These are phyloP conservation scores for Acanthamoeba polyphaga DNA, from an alignment of 208 protist genomes.

Conservation along the genomic window DNA sequence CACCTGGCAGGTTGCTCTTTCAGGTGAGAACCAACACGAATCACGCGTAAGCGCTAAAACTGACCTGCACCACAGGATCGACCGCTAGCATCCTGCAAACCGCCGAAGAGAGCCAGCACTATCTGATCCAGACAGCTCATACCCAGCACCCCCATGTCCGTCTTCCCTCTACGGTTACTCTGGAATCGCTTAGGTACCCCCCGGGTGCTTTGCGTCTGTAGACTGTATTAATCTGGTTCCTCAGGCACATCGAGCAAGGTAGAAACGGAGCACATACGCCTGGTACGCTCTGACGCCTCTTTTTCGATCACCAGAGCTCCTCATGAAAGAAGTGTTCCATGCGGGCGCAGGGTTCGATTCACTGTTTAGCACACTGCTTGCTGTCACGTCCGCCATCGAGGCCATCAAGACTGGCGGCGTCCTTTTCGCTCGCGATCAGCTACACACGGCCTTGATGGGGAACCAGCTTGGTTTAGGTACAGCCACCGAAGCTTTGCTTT, in stretches of 20 bases:
- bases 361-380: background rate
- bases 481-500: background rate
- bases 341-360: background rate
- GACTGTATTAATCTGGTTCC: too few relatives aligned
- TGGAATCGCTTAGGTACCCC: background rate
- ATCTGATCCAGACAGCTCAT: background rate
- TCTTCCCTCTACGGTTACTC: background rate
- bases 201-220: too few relatives aligned
- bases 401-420: background rate
- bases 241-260: too few relatives aligned
- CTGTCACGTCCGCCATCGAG: background rate
- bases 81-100: background rate
- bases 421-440: slow-evolving; percentile 13
- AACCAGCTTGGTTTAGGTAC: background rate
- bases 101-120: background rate
- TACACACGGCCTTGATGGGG: background rate
- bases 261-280: background rate
- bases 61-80: background rate
- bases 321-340: background rate
- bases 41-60: background rate
- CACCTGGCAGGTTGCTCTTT: background rate
- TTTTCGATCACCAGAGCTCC: background rate
- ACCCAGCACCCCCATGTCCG: background rate
- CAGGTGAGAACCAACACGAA: background rate
- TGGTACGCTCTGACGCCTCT: background rate